Evolutionary conservation across 108 stramenopile species (phyloP).

Genomic region (Cylindrotheca fusiformis): DNA sequence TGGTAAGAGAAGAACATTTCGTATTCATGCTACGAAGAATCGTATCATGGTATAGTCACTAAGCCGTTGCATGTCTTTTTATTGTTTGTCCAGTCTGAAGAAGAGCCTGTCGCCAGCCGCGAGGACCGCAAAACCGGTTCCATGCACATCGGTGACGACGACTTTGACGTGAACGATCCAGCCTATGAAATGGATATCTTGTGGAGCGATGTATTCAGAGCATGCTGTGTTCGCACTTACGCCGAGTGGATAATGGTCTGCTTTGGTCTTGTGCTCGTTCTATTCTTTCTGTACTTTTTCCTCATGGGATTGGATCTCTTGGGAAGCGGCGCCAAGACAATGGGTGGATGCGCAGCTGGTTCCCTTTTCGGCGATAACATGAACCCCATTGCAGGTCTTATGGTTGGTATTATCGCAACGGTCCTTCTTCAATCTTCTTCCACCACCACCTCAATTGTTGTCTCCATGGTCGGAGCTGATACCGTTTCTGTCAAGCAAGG

Average conservation of each 20-base stretch:
- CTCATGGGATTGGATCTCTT: constrained; percentile 79
- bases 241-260: constrained; percentile 55
- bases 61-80: no score
- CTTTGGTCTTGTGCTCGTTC: constrained; percentile 43
- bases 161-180: constrained; percentile 41
- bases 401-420: constrained; percentile 82
- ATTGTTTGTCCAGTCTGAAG: not conserved
- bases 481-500: constrained; percentile 58
- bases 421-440: constrained; percentile 86
- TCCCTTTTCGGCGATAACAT: constrained; percentile 70
- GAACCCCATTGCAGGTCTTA: constrained; percentile 85
- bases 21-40: no score
- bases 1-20: no score
- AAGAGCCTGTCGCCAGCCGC: constrained; percentile 24
- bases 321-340: constrained; percentile 77
- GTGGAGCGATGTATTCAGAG: constrained; percentile 71
- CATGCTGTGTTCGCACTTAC: constrained; percentile 72
- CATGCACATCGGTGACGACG: constrained; percentile 64
- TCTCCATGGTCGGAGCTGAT: constrained; percentile 73
- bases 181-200: constrained; percentile 46
- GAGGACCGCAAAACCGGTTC: constrained; percentile 61
- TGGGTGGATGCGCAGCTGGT: constrained; percentile 81
- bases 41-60: no score
- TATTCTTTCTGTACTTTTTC: constrained; percentile 91
- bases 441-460: constrained; percentile 88